These are phyloP conservation scores for Fomitopsis betulina DNA, from an alignment of 1,284 basidiomycete genomes.

Conservation along the genomic window DNA sequence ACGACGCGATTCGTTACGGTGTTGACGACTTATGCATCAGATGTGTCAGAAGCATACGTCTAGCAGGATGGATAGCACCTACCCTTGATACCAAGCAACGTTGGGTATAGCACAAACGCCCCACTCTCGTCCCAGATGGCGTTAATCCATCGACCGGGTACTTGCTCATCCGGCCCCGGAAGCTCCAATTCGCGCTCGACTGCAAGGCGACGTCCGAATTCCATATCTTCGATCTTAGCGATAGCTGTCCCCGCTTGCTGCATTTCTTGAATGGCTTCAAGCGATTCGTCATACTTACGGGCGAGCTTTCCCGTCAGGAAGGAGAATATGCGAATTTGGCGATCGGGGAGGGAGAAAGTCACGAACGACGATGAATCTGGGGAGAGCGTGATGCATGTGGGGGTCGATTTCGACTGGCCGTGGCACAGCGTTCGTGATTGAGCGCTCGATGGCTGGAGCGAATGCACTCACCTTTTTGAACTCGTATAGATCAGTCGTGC, in stretches of 20 bases:
- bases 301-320: slow-evolving; percentile 89
- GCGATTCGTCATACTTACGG: slow-evolving; percentile 93
- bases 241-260: slow-evolving; percentile 91
- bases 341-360: slow-evolving; percentile 88
- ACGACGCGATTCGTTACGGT: slow-evolving; percentile 92
- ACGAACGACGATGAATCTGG: slow-evolving; percentile 87
- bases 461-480: slow-evolving; percentile 82
- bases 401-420: slow-evolving; percentile 80
- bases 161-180: slow-evolving; percentile 62
- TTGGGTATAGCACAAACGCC: slow-evolving; percentile 90
- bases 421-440: neutral
- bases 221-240: slow-evolving; percentile 97
- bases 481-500: slow-evolving; percentile 91
- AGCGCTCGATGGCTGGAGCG: neutral
- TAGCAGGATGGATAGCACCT: slow-evolving; percentile 14
- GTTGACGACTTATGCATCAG: slow-evolving; percentile 74
- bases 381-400: slow-evolving; percentile 88
- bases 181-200: slow-evolving; percentile 89
- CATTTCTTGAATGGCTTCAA: slow-evolving; percentile 93
- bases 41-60: neutral
- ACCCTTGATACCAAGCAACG: slow-evolving; percentile 95
- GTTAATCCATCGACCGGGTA: slow-evolving; percentile 75
- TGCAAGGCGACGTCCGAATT: slow-evolving; percentile 94
- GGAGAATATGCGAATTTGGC: slow-evolving; percentile 91
- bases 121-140: slow-evolving; percentile 97